Evolutionary conservation across 768 basidiomycete species (phyloP), one percentile per base, ranked within the genome.

Genomic region (Tulasnella sp.): DNA sequence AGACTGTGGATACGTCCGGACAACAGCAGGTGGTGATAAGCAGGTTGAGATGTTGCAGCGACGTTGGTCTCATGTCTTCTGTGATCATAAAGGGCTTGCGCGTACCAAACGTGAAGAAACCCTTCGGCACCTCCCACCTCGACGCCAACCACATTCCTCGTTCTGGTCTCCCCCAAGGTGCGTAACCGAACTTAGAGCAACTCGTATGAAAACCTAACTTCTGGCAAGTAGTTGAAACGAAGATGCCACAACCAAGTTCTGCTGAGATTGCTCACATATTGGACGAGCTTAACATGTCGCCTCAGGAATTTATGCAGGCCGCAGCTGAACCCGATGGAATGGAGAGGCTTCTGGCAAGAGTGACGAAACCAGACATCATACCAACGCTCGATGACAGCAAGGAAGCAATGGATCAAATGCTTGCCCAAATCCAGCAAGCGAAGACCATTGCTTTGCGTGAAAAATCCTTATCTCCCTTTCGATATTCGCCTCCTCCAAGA

Each of bases 21-120:
- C 55, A 32, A 43, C 43, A 3, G 81, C 82, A 23, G 81, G 88
- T 40, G 80, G 85, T 36, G 78, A 85, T 59, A 83, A 84, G 61
- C 72, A 69, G 12, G 72, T 86, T 41, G 87, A 89, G 72, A 84
- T 85, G 76, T 63, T 70, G 25, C 74, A 79, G 39, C 39, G 45
- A 32, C 41, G 31, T 7, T 57, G 35, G 42, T 15, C 9, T 11
- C 21, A 42, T 40, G 39, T 31, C 19, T n/a, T n/a, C n/a, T n/a
- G n/a, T n/a, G n/a, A n/a, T n/a, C n/a, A n/a, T n/a, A n/a, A n/a
- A n/a, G n/a, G n/a, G n/a, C n/a, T n/a, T n/a, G n/a, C n/a, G n/a
- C n/a, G n/a, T n/a, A n/a, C n/a, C n/a, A n/a, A n/a, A n/a, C n/a
- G n/a, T n/a, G n/a, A n/a, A n/a, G n/a, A n/a, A n/a, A n/a, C n/a